These are phyloP conservation scores for Jatropha podagrica DNA, from an alignment of 441 rosid genomes.

Conservation along the genomic window DNA sequence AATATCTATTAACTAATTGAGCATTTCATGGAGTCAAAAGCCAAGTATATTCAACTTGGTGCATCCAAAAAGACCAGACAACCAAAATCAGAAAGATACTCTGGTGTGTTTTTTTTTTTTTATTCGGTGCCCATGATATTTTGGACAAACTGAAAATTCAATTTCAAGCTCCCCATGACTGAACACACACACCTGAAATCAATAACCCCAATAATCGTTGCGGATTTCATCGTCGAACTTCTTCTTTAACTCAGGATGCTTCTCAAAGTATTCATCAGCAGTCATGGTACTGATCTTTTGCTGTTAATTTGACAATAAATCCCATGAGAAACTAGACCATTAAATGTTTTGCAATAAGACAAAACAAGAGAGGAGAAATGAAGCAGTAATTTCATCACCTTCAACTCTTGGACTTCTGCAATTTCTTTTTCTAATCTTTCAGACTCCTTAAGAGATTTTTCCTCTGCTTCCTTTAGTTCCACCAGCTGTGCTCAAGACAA, in stretches of 20 bases:
- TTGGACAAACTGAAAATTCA: neutral
- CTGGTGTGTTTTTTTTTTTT: neutral
- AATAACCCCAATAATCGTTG: constrained; percentile 37
- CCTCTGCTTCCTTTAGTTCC: constrained; percentile 88
- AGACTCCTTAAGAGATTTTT: constrained; percentile 75
- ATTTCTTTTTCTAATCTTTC: constrained; percentile 84
- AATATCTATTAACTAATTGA: neutral
- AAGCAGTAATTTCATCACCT: constrained; percentile 39
- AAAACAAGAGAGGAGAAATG: neutral
- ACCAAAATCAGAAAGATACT: neutral
- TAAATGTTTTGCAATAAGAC: neutral
- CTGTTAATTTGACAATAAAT: constrained; percentile 36
- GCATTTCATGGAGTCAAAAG: constrained; percentile 3
- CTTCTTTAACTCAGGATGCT: constrained; percentile 96
- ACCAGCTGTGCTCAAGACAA: constrained; percentile 46
- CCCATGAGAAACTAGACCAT: neutral
- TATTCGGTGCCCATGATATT: constrained; percentile 11
- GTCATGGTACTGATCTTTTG: constrained; percentile 97
- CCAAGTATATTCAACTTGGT: constrained; percentile 1
- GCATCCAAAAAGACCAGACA: constrained; percentile 5
- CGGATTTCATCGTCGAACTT: constrained; percentile 92
- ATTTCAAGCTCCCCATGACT: neutral
- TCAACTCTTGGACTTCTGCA: constrained; percentile 73
- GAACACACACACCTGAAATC: constrained; percentile 10
- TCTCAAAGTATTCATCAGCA: constrained; percentile 91